Base-by-base conservation (phyloP, 441 rosid genomes). In the Rhodomyrtus psidioides region DNA sequence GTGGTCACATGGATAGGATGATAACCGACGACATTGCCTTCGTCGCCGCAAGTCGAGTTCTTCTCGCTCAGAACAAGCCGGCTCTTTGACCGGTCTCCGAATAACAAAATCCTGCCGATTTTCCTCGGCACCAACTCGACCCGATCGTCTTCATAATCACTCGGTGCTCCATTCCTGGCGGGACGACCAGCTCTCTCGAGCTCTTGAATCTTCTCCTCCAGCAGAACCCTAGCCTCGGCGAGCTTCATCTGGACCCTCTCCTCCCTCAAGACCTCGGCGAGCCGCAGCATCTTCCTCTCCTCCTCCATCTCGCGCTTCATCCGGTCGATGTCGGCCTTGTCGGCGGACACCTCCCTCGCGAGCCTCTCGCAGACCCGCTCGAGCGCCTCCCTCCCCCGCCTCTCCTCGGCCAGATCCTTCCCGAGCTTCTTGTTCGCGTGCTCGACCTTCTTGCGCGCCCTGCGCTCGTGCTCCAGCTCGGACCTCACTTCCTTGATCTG, bases 191-290 rank as follows among this genome's bases (percentile, higher is more conserved):
- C 49, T 82, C 53, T 14, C 55, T 62, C 70, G 57, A 30, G 30
- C 62, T 86, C 90, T 85, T 82, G 84, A 53, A 96, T 27, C 93
- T 92, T 97, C 88, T 94, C 96, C 55, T 95, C 96, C 27, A 94
- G 93, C 60, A 92, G 82, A 86, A 94, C 88, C 93, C 91, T 94
- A 16, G 99, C 98, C 42, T 95, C 98, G 6, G 93, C 87, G 57
- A 97, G 90, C 90, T 95, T 97, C 97, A 97, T 95, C 84, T 94
- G 98, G 86, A 97, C 98, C 87, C 97, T 91, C 84, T 95, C 98
- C 89, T 97, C 99, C 76, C 98, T 91, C 55, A 95, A 88, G 17
- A 92, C 94, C 86, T 95, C 96, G 6, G 98, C 95, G 89, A 95
- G 83, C 28, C 93, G 88, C 82, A 93, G 88, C 98, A 94, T 97